Percentiles rank a stretch among this genome's conserved stretches.
Conservation (phyloP, 768 basidiomycete species). For the Rickenella mellea region DNA sequence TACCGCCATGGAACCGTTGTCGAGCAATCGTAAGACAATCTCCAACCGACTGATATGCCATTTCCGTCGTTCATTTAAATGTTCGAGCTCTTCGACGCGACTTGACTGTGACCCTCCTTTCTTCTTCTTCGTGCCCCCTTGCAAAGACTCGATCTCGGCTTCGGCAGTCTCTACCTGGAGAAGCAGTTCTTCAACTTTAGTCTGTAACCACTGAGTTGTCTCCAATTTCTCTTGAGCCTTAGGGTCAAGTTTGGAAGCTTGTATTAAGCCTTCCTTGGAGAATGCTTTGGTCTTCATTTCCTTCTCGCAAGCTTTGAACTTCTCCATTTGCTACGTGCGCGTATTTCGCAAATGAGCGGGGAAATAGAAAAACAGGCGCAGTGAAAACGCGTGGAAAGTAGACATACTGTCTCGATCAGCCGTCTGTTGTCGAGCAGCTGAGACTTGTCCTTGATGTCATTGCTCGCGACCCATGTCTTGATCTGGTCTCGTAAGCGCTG, state of each 20-base stretch:
- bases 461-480: slow-evolving; percentile 93
- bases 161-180: slow-evolving; percentile 92
- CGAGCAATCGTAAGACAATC: slow-evolving; percentile 83
- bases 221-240: slow-evolving; percentile 96
- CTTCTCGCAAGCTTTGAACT: slow-evolving; percentile 99
- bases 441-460: slow-evolving; percentile 98
- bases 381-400: slow-evolving; percentile 5
- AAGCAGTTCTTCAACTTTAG: slow-evolving; percentile 82
- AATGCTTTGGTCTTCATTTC: slow-evolving; percentile 99
- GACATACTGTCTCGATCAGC: slow-evolving; percentile 90
- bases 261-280: slow-evolving; percentile 95
- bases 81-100: slow-evolving; percentile 76
- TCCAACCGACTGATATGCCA: slow-evolving; percentile 94
- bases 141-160: slow-evolving; percentile 85
- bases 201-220: slow-evolving; percentile 77
- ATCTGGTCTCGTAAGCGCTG: slow-evolving; percentile 80
- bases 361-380: slow-evolving; percentile 1
- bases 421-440: slow-evolving; percentile 85
- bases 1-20: slow-evolving; percentile 81
- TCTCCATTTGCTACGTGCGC: slow-evolving; percentile 93
- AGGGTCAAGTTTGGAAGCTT: slow-evolving; percentile 90
- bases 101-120: slow-evolving; percentile 61
- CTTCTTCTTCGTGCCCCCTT: slow-evolving; percentile 71
- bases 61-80: slow-evolving; percentile 84
- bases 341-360: slow-evolving; percentile 14